Evolutionary conservation across 2,329 filamentous ascomycete genomes (phyloP).

Genomic region (Pyrenochaeta sp.): DNA sequence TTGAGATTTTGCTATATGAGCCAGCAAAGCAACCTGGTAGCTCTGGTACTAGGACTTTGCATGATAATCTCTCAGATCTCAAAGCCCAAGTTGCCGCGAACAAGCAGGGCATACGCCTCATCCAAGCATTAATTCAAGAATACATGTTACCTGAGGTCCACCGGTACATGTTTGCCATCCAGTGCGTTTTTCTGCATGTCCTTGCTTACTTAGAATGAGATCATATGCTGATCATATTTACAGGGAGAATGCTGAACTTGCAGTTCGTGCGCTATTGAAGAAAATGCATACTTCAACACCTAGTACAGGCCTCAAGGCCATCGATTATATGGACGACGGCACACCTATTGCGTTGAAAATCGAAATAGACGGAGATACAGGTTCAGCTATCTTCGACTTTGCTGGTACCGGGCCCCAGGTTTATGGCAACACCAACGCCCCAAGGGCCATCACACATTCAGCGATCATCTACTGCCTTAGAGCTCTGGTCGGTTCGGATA

Average conservation of each 20-base stretch:
- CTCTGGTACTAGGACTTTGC: slow-evolving; percentile 43
- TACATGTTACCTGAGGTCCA: slow-evolving; percentile 45
- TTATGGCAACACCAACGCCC: slow-evolving; percentile 49
- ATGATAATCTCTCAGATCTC: slow-evolving; percentile 43
- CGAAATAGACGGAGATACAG: slow-evolving; percentile 21
- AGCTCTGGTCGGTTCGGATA: slow-evolving; percentile 39
- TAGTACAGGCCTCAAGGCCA: slow-evolving; percentile 3
- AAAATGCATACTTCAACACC: slow-evolving; percentile 10
- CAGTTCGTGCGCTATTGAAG: slow-evolving; percentile 41
- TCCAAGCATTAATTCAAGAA: slow-evolving; percentile 46
- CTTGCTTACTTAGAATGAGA: no score
- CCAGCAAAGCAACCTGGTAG: slow-evolving; percentile 51
- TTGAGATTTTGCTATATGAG: slow-evolving; percentile 29
- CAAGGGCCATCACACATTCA: slow-evolving; percentile 48
- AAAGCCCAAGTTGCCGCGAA: slow-evolving; percentile 44
- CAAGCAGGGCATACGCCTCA: slow-evolving; percentile 43
- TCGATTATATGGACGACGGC: slow-evolving; percentile 55
- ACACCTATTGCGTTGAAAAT: slow-evolving; percentile 48
- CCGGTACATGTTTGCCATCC: slow-evolving; percentile 52
- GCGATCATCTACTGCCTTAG: slow-evolving; percentile 40
- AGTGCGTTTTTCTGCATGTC: slow-evolving; percentile 10
- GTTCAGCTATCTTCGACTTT: slow-evolving; percentile 51
- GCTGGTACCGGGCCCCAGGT: slow-evolving; percentile 50
- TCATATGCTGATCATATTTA: no score
- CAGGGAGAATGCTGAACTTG: slow-evolving; percentile 37